A percentile compares a stretch with the other conserved stretches of the same genome.
phyloP scores from a whole-genome alignment of 1,139 yeast genomes.

The Taphrina populina region DNA sequence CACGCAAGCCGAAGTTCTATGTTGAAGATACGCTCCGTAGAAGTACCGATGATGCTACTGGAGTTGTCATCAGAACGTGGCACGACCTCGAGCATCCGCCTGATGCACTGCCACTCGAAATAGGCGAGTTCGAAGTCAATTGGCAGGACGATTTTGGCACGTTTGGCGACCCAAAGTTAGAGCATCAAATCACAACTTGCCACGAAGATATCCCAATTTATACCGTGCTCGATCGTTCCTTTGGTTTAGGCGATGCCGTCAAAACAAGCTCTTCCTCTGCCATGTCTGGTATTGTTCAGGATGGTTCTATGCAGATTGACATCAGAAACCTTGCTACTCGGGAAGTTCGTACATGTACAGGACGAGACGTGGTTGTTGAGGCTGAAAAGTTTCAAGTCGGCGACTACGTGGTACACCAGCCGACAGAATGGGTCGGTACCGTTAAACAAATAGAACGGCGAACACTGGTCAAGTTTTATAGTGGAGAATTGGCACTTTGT shows the following conservation, averaged over 20 bases:
- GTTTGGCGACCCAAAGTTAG: not conserved
- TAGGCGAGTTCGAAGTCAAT: constrained; percentile 17
- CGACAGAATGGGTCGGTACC: constrained; percentile 16
- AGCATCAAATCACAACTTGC: not conserved
- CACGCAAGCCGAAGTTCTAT: constrained; percentile 10
- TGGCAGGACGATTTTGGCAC: constrained; percentile 18
- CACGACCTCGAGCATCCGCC: constrained; percentile 18
- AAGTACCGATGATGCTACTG: not conserved
- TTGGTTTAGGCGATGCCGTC: constrained; percentile 19
- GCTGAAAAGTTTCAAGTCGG: constrained; percentile 10
- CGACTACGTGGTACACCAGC: constrained; percentile 6
- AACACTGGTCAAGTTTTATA: constrained; percentile 7
- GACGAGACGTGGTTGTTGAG: constrained; percentile 1
- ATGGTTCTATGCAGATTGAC: not conserved
- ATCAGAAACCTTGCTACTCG: constrained; percentile 17
- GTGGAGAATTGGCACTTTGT: constrained; percentile 7
- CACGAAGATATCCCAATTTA: constrained; percentile 9
- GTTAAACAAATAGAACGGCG: not conserved
- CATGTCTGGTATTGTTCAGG: constrained; percentile 18
- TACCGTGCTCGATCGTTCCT: constrained; percentile 7
- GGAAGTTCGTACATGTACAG: not conserved
- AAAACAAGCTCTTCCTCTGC: constrained; percentile 5
- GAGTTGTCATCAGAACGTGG: constrained; percentile 17
- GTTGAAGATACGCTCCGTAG: constrained; percentile 9
- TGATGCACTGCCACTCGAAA: not conserved